phyloP scores from a whole-genome alignment of 2,329 filamentous ascomycete genomes.

The Calonectria hawksworthii region DNA sequence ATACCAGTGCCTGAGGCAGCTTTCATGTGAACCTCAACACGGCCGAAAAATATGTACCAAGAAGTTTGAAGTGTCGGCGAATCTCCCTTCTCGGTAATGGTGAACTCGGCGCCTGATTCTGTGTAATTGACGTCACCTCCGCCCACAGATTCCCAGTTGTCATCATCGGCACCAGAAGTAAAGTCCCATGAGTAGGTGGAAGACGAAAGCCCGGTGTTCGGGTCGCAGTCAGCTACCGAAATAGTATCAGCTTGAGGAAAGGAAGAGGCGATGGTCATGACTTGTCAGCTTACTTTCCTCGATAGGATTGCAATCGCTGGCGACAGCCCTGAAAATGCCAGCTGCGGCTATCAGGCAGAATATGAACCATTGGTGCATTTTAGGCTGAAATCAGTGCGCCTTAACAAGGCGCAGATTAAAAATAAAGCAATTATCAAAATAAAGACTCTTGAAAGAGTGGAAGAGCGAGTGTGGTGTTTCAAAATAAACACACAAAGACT shows the following conservation, averaged over 20 bases:
- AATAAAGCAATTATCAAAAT: background rate
- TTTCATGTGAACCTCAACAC: conserved; percentile 78
- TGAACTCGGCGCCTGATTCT: conserved; percentile 48
- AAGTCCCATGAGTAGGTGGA: conserved; percentile 40
- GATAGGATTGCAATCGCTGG: conserved; percentile 37
- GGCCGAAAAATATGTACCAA: conserved; percentile 90
- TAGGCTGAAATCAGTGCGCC: background rate
- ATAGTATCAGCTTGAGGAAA: conserved; percentile 5
- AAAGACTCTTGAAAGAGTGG: background rate
- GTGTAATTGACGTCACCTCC: conserved; percentile 37
- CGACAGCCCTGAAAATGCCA: background rate
- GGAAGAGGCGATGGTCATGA: background rate
- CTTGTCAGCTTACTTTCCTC: conserved; percentile 29
- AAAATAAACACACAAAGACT: background rate
- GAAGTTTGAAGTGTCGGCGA: conserved; percentile 74
- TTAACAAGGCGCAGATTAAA: background rate
- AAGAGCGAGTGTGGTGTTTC: background rate
- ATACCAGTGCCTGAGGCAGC: conserved; percentile 81
- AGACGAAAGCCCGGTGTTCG: conserved; percentile 29
- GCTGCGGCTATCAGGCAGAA: conserved; percentile 5
- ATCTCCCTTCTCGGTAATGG: conserved; percentile 71
- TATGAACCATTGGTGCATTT: conserved; percentile 2
- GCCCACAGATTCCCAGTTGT: conserved; percentile 37
- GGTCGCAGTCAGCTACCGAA: conserved; percentile 23
- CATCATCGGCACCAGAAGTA: conserved; percentile 36